Conservation (phyloP, 805 yeast genomes). For the Ogataea ganodermae region DNA sequence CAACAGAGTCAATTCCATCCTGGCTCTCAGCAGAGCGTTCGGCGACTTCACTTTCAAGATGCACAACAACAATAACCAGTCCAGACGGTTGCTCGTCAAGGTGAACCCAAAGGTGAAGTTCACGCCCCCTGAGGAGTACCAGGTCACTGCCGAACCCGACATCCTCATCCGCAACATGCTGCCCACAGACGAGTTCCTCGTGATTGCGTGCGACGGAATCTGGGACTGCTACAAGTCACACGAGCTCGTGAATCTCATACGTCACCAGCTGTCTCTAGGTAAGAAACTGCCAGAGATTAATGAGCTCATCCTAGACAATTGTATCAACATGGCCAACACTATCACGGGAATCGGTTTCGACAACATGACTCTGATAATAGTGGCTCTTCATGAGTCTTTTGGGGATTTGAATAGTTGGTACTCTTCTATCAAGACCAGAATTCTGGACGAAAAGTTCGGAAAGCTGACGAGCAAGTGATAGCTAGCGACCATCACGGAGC, state of each 20-base stretch:
- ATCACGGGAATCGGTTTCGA: conserved; percentile 81
- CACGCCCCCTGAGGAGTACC: conserved; percentile 66
- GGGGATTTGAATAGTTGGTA: conserved; percentile 57
- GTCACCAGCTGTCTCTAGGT: conserved; percentile 60
- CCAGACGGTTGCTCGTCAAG: conserved; percentile 24
- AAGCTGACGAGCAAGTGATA: conserved; percentile 5
- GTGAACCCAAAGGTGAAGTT: conserved; percentile 29
- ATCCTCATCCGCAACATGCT: conserved; percentile 54
- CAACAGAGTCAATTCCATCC: conserved; percentile 60
- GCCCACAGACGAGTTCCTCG: conserved; percentile 61
- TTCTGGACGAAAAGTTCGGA: conserved; percentile 40
- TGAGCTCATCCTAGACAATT: conserved; percentile 61
- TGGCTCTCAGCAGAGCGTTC: conserved; percentile 59
- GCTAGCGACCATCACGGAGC: not conserved
- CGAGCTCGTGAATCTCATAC: conserved; percentile 52
- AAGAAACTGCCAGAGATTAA: conserved; percentile 59
- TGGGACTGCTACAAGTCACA: conserved; percentile 72
- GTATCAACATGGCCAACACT: conserved; percentile 69
- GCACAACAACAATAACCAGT: conserved; percentile 30
- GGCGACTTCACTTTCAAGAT: conserved; percentile 65
- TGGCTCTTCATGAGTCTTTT: conserved; percentile 53
- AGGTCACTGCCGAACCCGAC: conserved; percentile 81
- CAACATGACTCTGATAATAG: conserved; percentile 75
- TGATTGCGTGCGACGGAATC: conserved; percentile 81
- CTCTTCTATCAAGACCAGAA: conserved; percentile 45